These are phyloP conservation scores for Venturia asperata DNA, from an alignment of 2,329 filamentous ascomycete species.

Conservation along the genomic window DNA sequence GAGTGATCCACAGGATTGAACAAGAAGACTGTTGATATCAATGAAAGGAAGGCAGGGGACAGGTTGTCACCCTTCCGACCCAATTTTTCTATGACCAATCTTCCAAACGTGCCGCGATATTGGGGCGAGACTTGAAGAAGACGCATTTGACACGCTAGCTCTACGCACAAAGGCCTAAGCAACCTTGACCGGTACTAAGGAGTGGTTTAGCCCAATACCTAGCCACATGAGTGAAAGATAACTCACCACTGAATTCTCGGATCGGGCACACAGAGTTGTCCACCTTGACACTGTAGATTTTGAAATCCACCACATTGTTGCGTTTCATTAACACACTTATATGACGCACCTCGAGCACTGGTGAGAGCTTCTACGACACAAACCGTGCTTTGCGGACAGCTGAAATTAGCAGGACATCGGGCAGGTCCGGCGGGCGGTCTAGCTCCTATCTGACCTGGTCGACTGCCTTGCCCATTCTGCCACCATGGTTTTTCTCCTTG, in stretches of 20 bases:
- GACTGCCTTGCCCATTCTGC: neutral
- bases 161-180: slow-evolving; percentile 1
- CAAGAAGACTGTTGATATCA: too few species aligned
- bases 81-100: neutral
- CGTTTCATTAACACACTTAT: neutral
- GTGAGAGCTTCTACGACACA: neutral
- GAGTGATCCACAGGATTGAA: too few species aligned
- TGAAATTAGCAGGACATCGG: slow-evolving; percentile 2
- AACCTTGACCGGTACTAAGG: neutral
- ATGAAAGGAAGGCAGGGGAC: too few species aligned
- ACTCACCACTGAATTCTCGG: slow-evolving; percentile 8
- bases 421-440: neutral
- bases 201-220: neutral
- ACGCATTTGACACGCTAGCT: too few species aligned
- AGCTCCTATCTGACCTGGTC: neutral
- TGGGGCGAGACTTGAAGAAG: too few species aligned
- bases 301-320: slow-evolving; percentile 9
- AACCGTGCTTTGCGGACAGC: neutral
- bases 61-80: neutral
- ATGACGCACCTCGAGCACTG: neutral
- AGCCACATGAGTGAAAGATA: neutral
- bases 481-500: neutral
- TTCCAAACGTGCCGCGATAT: neutral
- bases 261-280: neutral
- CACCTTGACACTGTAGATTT: neutral